phyloP scores from a whole-genome alignment of 2,329 filamentous ascomycete species.

The Grosmannia huntii region DNA sequence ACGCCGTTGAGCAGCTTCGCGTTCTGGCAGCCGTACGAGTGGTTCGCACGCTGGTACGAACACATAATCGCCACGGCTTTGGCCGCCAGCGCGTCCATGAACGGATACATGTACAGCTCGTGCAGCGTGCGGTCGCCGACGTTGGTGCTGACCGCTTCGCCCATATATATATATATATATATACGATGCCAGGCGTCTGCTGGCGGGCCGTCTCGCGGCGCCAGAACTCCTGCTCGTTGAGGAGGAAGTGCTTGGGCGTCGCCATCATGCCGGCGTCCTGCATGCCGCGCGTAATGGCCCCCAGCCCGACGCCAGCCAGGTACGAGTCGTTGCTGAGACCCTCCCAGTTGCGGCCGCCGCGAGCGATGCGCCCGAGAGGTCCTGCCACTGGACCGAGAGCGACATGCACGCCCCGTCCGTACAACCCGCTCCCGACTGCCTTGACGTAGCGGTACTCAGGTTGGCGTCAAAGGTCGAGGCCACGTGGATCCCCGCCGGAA shows the following conservation, averaged over 20 bases:
- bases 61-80: constrained; percentile 51
- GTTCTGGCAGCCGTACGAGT: constrained; percentile 63
- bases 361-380: constrained; percentile 48
- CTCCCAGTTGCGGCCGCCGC: constrained; percentile 52
- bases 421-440: constrained; percentile 57
- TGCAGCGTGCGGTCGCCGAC: constrained; percentile 53
- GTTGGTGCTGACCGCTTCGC: constrained; percentile 45
- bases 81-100: constrained; percentile 45
- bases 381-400: constrained; percentile 46
- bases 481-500: constrained; percentile 56
- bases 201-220: constrained; percentile 24
- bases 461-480: constrained; percentile 58
- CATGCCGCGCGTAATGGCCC: constrained; percentile 17
- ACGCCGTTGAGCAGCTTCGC: constrained; percentile 55
- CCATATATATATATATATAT: no score
- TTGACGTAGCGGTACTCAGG: constrained; percentile 50
- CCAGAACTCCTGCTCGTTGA: constrained; percentile 46
- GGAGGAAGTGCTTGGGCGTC: constrained; percentile 52
- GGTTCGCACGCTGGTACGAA: constrained; percentile 60
- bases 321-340: constrained; percentile 24
- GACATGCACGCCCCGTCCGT: constrained; percentile 56
- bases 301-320: constrained; percentile 18
- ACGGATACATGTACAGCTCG: constrained; percentile 55
- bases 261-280: constrained; percentile 53
- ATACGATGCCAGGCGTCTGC: constrained; percentile 29